Base-by-base conservation (phyloP, 2,329 filamentous ascomycete species). In the Ophiostoma australiae region DNA sequence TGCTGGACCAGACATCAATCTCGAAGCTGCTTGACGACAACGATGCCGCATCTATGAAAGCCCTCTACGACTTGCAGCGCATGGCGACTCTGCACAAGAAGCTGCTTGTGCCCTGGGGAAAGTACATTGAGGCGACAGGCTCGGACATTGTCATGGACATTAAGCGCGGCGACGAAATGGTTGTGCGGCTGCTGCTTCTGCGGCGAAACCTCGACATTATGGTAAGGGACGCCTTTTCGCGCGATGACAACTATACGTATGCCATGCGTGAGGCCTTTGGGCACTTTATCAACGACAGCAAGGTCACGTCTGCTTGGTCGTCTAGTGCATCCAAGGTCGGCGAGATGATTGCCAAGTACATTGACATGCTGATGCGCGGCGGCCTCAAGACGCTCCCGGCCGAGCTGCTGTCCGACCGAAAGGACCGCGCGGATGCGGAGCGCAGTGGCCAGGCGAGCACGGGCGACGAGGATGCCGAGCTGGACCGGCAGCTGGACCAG, bases 311-410 rank as follows among this genome's bases (percentile, higher is more conserved):
- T 4, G 89, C 88, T 4, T 94, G 91, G 87, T 88, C 89, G 69
- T 92, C 91, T 0, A 90, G 93, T 71, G 96, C 94, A 71, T 93
- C 93, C 23, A 98, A 97, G 83, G 93, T 97, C 17, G 95, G 94
- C 68, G 95, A 99, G 82, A 97, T 98, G 94, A 96, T 97, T 75
- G 96, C 95, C 39, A 98, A 97, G 80, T 94, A 98, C 76, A 91
- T 99, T 73, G 95, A 99, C 80, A 85, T 91, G 81, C 84, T 99
- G 27, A 85, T 99, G 41, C 89, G 93, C 70, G 93, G 93, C 68
- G 96, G 95, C 1, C 85, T 94, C 67, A 98, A 96, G 79, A 90
- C 91, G 0, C 86, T 96, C 10, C 92, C 92, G 0, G 85, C 88
- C 65, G 86, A 87, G 31, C 83, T 94, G 10, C 82, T 89, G 1